Evolutionary conservation across 2,329 filamentous ascomycete genomes (phyloP).

Genomic region (Fusarium humuli): DNA sequence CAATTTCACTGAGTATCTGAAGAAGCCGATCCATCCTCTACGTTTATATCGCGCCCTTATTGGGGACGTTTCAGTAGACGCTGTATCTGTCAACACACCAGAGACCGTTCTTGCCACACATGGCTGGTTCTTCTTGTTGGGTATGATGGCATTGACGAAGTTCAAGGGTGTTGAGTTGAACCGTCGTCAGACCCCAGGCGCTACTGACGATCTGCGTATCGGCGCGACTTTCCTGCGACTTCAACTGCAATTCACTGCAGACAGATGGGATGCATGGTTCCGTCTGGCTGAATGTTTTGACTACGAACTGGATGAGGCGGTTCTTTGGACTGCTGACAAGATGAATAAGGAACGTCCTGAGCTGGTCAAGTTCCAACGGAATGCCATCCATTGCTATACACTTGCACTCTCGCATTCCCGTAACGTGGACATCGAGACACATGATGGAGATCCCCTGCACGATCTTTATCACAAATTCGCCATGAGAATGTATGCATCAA

Average conservation of each 20-base stretch:
- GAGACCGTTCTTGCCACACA: slow-evolving; percentile 80
- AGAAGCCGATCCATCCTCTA: slow-evolving; percentile 84
- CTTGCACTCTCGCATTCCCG: slow-evolving; percentile 68
- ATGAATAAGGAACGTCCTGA: slow-evolving; percentile 86
- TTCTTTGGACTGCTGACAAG: slow-evolving; percentile 90
- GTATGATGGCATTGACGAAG: slow-evolving; percentile 87
- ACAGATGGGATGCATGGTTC: slow-evolving; percentile 93
- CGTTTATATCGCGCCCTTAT: slow-evolving; percentile 83
- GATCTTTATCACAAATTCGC: slow-evolving; percentile 71
- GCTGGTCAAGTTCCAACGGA: slow-evolving; percentile 79
- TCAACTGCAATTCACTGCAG: slow-evolving; percentile 83
- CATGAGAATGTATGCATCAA: slow-evolving; percentile 71
- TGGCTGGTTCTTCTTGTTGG: slow-evolving; percentile 93
- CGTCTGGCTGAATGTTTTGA: slow-evolving; percentile 88
- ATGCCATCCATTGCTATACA: slow-evolving; percentile 84
- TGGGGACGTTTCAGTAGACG: slow-evolving; percentile 80
- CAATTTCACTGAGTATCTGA: slow-evolving; percentile 83
- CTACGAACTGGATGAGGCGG: slow-evolving; percentile 86
- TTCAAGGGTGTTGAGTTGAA: slow-evolving; percentile 78
- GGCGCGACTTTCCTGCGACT: slow-evolving; percentile 83
- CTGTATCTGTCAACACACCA: slow-evolving; percentile 73
- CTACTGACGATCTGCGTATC: slow-evolving; percentile 85
- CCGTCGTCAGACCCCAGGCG: slow-evolving; percentile 80
- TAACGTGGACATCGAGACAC: slow-evolving; percentile 56
- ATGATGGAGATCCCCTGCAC: slow-evolving; percentile 65